Evolutionary conservation across 805 yeast genomes (phyloP).

Genomic region (Debaryomyces castellii): DNA sequence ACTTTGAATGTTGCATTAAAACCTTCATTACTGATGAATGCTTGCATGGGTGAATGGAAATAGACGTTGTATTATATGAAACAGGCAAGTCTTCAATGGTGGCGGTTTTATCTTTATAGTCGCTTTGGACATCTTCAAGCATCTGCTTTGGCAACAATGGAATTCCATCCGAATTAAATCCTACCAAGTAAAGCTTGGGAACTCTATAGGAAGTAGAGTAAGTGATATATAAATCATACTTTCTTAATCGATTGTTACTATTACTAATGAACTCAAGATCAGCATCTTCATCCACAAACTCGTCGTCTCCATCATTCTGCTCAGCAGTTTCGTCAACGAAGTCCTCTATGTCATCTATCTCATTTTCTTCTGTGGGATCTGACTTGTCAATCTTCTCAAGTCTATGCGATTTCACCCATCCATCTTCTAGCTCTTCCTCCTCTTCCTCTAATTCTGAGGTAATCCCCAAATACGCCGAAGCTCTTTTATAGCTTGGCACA

Average conservation of each 20-base stretch:
- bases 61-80: constrained; percentile 67
- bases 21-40: constrained; percentile 95
- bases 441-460: constrained; percentile 37
- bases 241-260: constrained; percentile 48
- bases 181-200: constrained; percentile 90
- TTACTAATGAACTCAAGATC: constrained; percentile 32
- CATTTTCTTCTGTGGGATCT: constrained; percentile 8
- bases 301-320: constrained; percentile 23
- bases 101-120: constrained; percentile 92
- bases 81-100: constrained; percentile 94
- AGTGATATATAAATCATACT: constrained; percentile 85
- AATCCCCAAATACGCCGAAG: constrained; percentile 49
- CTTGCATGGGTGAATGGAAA: constrained; percentile 94
- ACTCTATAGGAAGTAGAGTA: constrained; percentile 95
- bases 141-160: constrained; percentile 85
- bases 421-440: constrained; percentile 48
- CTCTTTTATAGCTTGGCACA: constrained; percentile 83
- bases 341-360: constrained; percentile 46
- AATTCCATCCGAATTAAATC: constrained; percentile 77
- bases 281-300: constrained; percentile 23
- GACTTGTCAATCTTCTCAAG: constrained; percentile 21
- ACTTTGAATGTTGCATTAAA: constrained; percentile 68
- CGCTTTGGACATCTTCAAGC: constrained; percentile 93
- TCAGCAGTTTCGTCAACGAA: constrained; percentile 45
- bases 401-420: constrained; percentile 49